Base-by-base conservation (phyloP, 208 protist genomes). In the Wallacemonas rigidus region DNA sequence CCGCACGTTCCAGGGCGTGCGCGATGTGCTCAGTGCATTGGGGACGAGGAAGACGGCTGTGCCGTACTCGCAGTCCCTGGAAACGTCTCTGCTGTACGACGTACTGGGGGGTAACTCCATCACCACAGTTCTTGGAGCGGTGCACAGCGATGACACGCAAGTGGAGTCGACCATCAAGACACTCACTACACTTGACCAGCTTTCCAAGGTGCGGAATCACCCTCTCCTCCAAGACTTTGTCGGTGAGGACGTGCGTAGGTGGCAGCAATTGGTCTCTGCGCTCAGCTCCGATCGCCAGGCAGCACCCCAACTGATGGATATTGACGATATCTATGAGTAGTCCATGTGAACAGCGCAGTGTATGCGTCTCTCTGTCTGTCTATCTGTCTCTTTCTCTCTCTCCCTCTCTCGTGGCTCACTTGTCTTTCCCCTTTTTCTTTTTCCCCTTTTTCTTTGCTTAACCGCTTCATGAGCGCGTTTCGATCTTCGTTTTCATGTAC, bases 81-180 rank as follows among this genome's bases (percentile, higher is more conserved):
- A 85, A 35, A 80, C 79, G 7, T 47, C 75, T 26, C 72, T 85
- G 36, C 73, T 90, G 36, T 82, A 67, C 40, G 85, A 90, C 48
- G 39, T 90, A 2, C 77, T 90, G 8, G 85, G 85, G 17, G 85
- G 85, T 36, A 90, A 87, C 69, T 75, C 77, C 12, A 54, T 85
- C 44, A 83, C 81, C 14, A 76, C 76, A 1, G 64, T 90, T 39
- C 17, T 90, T 48, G 82, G 76, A 3, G 43, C 71, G 38, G 45
- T 87, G 39, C 73, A 65, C 26, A 45, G 57, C 2, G 50, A 69
- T 41, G 58, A 12, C 5, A 71, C 82, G 40, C 61, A 81, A 39
- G 14, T 75, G 8, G 69, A 80, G 54, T 74, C 78, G 39, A 81
- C 50, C 12, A 26, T 72, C 3, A 56, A 62, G 36, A 79, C 75